Percentiles rank a stretch among this genome's conserved stretches.
These are phyloP conservation scores for Flaveria robusta DNA, from an alignment of 129 eudicot genomes.

Conservation along the genomic window DNA sequence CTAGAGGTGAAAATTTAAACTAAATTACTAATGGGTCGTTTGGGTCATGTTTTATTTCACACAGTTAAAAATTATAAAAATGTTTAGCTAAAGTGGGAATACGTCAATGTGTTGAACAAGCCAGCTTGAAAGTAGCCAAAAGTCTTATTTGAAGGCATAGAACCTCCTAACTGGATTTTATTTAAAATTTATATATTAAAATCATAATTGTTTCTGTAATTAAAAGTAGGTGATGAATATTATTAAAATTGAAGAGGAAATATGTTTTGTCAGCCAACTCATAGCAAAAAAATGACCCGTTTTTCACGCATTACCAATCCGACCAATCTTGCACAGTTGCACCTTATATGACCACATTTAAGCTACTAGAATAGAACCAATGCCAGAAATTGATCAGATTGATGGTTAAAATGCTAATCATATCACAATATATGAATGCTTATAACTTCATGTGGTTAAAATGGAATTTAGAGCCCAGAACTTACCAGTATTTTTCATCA, in stretches of 20 bases:
- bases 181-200: not conserved
- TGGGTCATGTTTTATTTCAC: not conserved
- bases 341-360: too few species aligned
- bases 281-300: not conserved
- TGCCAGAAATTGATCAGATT: not conserved
- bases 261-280: not conserved
- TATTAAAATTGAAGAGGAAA: not conserved
- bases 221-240: not conserved
- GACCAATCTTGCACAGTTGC: not conserved
- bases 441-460: not conserved
- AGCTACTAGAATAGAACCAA: not conserved
- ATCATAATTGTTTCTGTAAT: not conserved
- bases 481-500: not conserved
- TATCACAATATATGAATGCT: slow-evolving; percentile 2
- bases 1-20: not conserved
- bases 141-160: not conserved
- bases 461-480: slow-evolving; percentile 8
- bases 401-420: not conserved
- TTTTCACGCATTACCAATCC: not conserved
- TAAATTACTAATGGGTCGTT: not conserved
- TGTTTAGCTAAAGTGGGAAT: not conserved
- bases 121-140: not conserved
- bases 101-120: not conserved
- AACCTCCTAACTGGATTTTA: not conserved
- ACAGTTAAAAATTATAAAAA: not conserved